phyloP scores from a whole-genome alignment of 495 filamentous ascomycete species.

The Penicillium soppii region DNA sequence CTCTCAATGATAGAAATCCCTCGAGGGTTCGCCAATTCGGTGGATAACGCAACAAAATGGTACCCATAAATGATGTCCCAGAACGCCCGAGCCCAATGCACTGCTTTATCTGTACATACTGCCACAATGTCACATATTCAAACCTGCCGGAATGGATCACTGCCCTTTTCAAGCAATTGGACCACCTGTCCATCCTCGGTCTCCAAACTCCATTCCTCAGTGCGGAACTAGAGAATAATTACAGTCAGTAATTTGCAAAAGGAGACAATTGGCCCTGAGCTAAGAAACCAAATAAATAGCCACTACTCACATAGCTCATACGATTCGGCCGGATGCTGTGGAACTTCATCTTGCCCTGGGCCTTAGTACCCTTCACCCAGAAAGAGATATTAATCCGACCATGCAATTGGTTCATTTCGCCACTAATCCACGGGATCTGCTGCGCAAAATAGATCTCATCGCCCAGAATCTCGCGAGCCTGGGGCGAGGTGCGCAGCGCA shows the following conservation, averaged over 20 bases:
- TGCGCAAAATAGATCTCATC: conserved; percentile 90
- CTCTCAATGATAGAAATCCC: neutral
- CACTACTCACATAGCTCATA: conserved; percentile 68
- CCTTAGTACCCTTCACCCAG: conserved; percentile 79
- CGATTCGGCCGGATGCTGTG: conserved; percentile 69
- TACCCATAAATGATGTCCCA: conserved; percentile 11
- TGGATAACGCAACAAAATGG: neutral
- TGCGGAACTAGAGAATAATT: conserved; percentile 56
- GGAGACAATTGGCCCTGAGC: conserved; percentile 10
- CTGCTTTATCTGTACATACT: conserved; percentile 25
- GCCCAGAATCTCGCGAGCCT: conserved; percentile 73
- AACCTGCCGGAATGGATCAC: conserved; percentile 57
- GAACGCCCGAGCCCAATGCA: conserved; percentile 32
- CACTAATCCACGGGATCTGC: conserved; percentile 89
- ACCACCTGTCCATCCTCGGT: conserved; percentile 63
- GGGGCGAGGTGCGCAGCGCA: conserved; percentile 75
- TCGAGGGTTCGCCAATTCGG: neutral
- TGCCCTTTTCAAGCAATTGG: conserved; percentile 61
- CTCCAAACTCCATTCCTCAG: conserved; percentile 74
- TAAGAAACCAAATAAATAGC: too few species aligned
- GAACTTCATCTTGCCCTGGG: conserved; percentile 75
- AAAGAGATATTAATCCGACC: conserved; percentile 87
- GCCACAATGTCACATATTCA: conserved; percentile 4
- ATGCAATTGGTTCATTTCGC: conserved; percentile 91
- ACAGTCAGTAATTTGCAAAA: neutral